Percentiles rank a stretch among this genome's conserved stretches.
phyloP scores from a whole-genome alignment of 495 filamentous ascomycete genomes.

The Hypoxylon trugodes region DNA sequence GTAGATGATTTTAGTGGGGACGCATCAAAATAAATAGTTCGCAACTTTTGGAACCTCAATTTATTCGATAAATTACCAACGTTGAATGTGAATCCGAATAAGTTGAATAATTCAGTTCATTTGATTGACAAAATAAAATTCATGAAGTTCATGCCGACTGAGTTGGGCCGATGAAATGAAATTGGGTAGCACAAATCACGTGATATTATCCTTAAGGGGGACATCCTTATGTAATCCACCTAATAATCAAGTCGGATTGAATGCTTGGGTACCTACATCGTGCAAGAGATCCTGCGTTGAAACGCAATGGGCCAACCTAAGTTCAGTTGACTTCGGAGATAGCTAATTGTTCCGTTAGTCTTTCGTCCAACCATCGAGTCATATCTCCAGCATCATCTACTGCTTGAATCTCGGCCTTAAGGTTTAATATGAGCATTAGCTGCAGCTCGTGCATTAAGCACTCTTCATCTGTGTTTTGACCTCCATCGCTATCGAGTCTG shows the following conservation, averaged over 20 bases:
- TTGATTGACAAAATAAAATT: too few relatives aligned
- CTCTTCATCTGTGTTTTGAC: slow-evolving; percentile 12
- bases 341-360: slow-evolving; percentile 40
- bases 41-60: neutral
- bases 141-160: neutral
- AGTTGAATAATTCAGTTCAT: too few relatives aligned
- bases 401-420: slow-evolving; percentile 91
- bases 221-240: neutral
- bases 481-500: slow-evolving; percentile 40
- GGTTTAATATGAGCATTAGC: slow-evolving; percentile 82
- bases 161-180: neutral
- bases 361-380: slow-evolving; percentile 69
- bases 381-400: slow-evolving; percentile 71
- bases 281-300: neutral
- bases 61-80: neutral
- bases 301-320: neutral
- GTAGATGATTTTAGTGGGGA: neutral
- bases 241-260: neutral
- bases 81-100: neutral
- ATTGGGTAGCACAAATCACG: neutral
- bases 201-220: neutral
- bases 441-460: slow-evolving; percentile 76
- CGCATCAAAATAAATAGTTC: neutral
- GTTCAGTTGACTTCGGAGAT: neutral
- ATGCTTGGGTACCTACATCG: neutral